A percentile compares a stretch with the other conserved stretches of the same genome.
These are phyloP conservation scores for Penicillium odoratum DNA, from an alignment of 495 filamentous ascomycete species.

Conservation along the genomic window DNA sequence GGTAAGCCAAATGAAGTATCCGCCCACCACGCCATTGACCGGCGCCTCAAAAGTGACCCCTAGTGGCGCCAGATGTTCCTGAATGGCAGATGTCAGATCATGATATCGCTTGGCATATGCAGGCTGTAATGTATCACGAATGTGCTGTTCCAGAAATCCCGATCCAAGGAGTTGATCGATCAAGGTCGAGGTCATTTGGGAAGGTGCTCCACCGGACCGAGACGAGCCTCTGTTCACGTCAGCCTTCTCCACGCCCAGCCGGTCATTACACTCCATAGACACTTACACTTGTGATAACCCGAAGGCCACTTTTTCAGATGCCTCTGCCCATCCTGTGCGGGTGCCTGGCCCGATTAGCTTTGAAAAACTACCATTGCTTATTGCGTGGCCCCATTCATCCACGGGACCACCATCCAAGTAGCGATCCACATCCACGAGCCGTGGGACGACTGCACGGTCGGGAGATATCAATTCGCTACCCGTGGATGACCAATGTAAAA, in stretches of 20 bases:
- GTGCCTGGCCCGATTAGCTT: conserved; percentile 81
- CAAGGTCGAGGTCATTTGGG: conserved; percentile 67
- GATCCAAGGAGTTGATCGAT: conserved; percentile 58
- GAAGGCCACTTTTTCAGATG: conserved; percentile 61
- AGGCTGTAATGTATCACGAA: conserved; percentile 50
- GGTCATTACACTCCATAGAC: neutral
- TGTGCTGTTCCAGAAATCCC: conserved; percentile 49
- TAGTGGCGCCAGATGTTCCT: conserved; percentile 55
- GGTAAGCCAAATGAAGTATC: conserved; percentile 80
- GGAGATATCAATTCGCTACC: conserved; percentile 15
- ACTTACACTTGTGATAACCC: conserved; percentile 66
- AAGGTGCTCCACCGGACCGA: conserved; percentile 74
- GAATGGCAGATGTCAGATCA: conserved; percentile 53
- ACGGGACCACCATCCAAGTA: conserved; percentile 55
- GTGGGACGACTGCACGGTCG: conserved; percentile 57
- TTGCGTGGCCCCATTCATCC: conserved; percentile 67
- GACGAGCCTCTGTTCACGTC: conserved; percentile 56
- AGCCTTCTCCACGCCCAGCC: neutral
- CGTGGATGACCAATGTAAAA: conserved; percentile 67
- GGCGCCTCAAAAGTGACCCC: conserved; percentile 52
- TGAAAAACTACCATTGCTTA: conserved; percentile 81
- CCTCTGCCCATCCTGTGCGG: conserved; percentile 82
- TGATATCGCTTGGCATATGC: conserved; percentile 58
- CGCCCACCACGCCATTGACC: conserved; percentile 49
- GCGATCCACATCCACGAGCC: conserved; percentile 76